A percentile compares a stretch with the other conserved stretches of the same genome.
Evolutionary conservation across 202 grass and related monocot genomes (phyloP).

Genomic region (Panicum hallii): DNA sequence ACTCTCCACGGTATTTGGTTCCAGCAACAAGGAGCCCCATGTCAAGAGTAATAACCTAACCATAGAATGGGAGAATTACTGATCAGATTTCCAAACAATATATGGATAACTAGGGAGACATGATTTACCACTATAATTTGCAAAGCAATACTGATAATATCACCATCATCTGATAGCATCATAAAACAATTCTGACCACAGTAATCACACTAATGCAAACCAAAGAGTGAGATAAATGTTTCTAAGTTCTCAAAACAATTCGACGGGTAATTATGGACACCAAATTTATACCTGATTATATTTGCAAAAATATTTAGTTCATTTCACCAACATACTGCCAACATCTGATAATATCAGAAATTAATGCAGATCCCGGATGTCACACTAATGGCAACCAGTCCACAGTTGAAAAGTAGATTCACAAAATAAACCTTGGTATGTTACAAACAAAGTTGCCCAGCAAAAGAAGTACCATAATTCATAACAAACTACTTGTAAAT

Average conservation of each 20-base stretch:
- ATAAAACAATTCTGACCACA: background rate
- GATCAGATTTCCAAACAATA: conserved; percentile 30
- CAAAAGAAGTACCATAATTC: background rate
- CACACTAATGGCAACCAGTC: background rate
- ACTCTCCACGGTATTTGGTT: conserved; percentile 94
- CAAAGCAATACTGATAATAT: background rate
- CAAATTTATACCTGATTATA: background rate
- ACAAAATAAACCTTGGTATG: background rate
- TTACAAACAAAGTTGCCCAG: background rate
- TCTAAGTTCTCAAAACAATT: background rate
- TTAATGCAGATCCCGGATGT: conserved; percentile 3
- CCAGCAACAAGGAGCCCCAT: conserved; percentile 97
- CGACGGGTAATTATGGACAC: background rate
- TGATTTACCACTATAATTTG: background rate
- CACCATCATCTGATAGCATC: background rate
- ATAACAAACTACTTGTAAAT: background rate
- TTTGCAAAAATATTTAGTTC: background rate
- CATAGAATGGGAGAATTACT: background rate
- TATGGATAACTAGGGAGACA: background rate
- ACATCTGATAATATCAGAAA: conserved; percentile 3
- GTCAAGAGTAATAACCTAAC: conserved; percentile 92
- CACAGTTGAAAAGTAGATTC: conserved; percentile 2
- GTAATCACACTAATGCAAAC: background rate
- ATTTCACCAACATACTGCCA: background rate
- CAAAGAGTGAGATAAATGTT: background rate